Conservation (phyloP, 2,329 filamentous ascomycete genomes). For the Fusarium oligoseptatum region DNA sequence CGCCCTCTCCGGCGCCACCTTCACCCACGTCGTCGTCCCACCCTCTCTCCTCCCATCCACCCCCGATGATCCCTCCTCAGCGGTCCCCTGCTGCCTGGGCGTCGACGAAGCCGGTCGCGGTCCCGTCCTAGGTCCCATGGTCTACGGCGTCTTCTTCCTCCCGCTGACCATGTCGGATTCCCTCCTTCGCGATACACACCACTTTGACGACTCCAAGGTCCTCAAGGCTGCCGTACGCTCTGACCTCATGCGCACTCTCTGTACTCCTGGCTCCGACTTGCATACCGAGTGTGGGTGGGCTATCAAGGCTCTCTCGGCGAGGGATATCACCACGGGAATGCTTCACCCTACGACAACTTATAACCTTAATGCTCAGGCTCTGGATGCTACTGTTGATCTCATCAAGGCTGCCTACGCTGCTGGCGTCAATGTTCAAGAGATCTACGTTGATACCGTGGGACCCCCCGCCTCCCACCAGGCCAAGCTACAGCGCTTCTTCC, state of each 20-base stretch:
- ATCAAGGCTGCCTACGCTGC: conserved; percentile 81
- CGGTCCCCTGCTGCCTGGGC: conserved; percentile 77
- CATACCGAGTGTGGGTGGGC: conserved; percentile 82
- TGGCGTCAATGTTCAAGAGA: conserved; percentile 86
- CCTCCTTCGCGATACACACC: conserved; percentile 82
- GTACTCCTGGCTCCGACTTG: conserved; percentile 69
- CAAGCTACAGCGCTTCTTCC: conserved; percentile 86
- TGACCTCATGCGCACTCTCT: conserved; percentile 76
- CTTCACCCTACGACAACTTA: conserved; percentile 74
- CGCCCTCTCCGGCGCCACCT: conserved; percentile 75
- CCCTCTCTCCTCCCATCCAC: conserved; percentile 65
- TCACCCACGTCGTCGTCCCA: conserved; percentile 78
- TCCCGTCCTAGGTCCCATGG: conserved; percentile 88
- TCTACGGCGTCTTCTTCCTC: conserved; percentile 80
- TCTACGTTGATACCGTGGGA: conserved; percentile 96
- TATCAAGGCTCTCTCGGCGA: conserved; percentile 82
- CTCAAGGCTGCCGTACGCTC: conserved; percentile 85
- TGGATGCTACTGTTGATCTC: conserved; percentile 89
- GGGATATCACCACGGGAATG: conserved; percentile 86
- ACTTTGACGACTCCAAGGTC: conserved; percentile 96
- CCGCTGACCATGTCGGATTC: conserved; percentile 78
- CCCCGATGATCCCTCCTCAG: conserved; percentile 50
- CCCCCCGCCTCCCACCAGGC: conserved; percentile 86
- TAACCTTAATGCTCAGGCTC: conserved; percentile 96
- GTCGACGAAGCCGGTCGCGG: conserved; percentile 95